Evolutionary conservation across 1,139 yeast species (phyloP), one percentile per base, ranked within the genome.

Genomic region (Candida tropicalis): DNA sequence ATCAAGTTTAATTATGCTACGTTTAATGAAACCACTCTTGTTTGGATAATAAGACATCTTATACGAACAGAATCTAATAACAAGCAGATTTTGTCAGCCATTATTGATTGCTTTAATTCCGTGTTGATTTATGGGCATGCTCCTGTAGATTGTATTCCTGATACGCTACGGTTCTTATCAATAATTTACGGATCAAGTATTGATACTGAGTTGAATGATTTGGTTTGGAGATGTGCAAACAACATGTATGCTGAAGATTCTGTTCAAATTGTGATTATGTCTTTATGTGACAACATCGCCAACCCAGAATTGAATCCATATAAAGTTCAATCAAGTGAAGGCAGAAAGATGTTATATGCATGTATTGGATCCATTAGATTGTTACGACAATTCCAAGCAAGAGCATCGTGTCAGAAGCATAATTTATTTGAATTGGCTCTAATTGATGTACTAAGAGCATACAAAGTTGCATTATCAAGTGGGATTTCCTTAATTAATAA

Each of bases 351-450:
- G 1, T 35, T 73, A 5, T 68, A 68, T 47, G 66, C 79, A 13
- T 68, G 79, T 46, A 56, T 75, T 17, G 87, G 87, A 1, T 77
- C 85, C 0, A 71, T 66, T n/a, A 60, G 60, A 40, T 41, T 66
- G 6, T 46, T 66, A 11, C 59, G 60, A 42, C 49, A 47, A 38
- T 45, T 66, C 10, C 58, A 58, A 15, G 40, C 60, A 3, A 40
- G 51, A 3, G 51, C 60, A 4, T 34, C 23, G 5, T 36, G 52
- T 2, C 53, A 54, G 18, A 47, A 50, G 10, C 46, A 49, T 10
- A 31, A 20, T n/a, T 27, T 25, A 4, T 27, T 48, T 4, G 50
- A 49, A 37, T 55, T 58, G 16, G 52, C 55, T 4, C 56, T 57
- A 27, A 42, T 54, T 2, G 48, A 52, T 11, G 49, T 73, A n/a